phyloP scores from a whole-genome alignment of 768 basidiomycete genomes.

The Hemileccinum impolitum region DNA sequence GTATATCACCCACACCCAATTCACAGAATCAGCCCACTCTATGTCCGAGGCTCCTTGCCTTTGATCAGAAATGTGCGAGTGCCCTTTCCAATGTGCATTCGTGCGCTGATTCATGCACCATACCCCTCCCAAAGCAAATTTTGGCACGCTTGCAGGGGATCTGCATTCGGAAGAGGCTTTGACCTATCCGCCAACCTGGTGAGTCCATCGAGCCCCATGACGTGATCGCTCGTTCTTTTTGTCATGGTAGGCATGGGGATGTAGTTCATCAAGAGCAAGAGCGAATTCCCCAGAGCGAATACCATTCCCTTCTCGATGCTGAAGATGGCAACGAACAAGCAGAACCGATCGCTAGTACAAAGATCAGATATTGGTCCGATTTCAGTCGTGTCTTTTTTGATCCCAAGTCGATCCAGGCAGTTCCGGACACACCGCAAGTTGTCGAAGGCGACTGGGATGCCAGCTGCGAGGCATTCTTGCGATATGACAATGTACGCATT shows the following conservation, averaged over 20 bases:
- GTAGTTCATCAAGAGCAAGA: slow-evolving; percentile 51
- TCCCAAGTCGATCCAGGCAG: slow-evolving; percentile 59
- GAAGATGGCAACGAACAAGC: slow-evolving; percentile 14
- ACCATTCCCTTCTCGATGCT: slow-evolving; percentile 45
- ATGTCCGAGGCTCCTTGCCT: slow-evolving; percentile 63
- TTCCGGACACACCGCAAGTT: slow-evolving; percentile 55
- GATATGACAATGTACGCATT: slow-evolving; percentile 51
- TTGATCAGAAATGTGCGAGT: slow-evolving; percentile 61
- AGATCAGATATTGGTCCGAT: slow-evolving; percentile 50
- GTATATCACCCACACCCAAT: slow-evolving; percentile 1
- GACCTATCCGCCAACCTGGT: slow-evolving; percentile 18
- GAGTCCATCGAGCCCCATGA: not conserved
- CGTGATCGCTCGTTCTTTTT: not conserved
- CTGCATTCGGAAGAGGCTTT: slow-evolving; percentile 34
- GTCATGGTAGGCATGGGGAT: slow-evolving; percentile 43
- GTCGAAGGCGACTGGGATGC: slow-evolving; percentile 53
- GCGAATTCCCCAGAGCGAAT: slow-evolving; percentile 49
- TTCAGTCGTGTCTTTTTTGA: slow-evolving; percentile 54
- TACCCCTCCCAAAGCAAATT: slow-evolving; percentile 47
- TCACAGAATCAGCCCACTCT: slow-evolving; percentile 35
- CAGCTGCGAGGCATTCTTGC: slow-evolving; percentile 49
- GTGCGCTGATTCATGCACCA: slow-evolving; percentile 5
- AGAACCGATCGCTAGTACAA: slow-evolving; percentile 13
- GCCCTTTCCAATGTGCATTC: slow-evolving; percentile 1
- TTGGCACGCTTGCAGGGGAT: slow-evolving; percentile 51